A percentile compares a stretch with the other conserved stretches of the same genome.
Conservation (phyloP, 768 basidiomycete genomes). For the Agaricus sinodeliciosus region DNA sequence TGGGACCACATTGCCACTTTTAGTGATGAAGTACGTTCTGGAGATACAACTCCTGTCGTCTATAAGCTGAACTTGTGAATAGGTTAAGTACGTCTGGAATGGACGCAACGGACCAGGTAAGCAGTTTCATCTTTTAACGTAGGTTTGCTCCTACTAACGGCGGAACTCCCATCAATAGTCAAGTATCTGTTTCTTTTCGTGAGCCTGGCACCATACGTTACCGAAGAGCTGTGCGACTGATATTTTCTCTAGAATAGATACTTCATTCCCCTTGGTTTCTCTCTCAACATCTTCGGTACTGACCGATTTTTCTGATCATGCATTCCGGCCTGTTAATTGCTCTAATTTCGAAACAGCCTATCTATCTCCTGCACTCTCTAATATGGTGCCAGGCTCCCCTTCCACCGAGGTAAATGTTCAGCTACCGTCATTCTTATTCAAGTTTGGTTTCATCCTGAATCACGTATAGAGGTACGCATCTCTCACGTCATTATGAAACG, state of each 20-base stretch:
- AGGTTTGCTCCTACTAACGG: background rate
- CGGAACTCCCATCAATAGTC: constrained; percentile 19
- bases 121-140: constrained; percentile 10
- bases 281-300: constrained; percentile 45
- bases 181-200: constrained; percentile 38
- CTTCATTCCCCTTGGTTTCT: constrained; percentile 55
- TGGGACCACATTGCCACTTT: constrained; percentile 56
- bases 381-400: constrained; percentile 22
- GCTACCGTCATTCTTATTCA: background rate
- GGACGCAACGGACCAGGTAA: constrained; percentile 37
- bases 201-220: constrained; percentile 5
- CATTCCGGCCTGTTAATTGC: background rate
- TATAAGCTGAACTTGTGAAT: background rate
- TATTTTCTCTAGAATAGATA: constrained; percentile 48
- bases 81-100: constrained; percentile 47
- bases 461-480: constrained; percentile 5
- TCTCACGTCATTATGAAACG: background rate
- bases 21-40: constrained; percentile 25
- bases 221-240: background rate
- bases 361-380: constrained; percentile 31
- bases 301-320: background rate
- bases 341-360: constrained; percentile 27
- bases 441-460: background rate
- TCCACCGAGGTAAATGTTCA: background rate
- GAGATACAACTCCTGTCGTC: background rate